Evolutionary conservation across 805 yeast genomes (phyloP).

Genomic region (Torulaspora quercuum): DNA sequence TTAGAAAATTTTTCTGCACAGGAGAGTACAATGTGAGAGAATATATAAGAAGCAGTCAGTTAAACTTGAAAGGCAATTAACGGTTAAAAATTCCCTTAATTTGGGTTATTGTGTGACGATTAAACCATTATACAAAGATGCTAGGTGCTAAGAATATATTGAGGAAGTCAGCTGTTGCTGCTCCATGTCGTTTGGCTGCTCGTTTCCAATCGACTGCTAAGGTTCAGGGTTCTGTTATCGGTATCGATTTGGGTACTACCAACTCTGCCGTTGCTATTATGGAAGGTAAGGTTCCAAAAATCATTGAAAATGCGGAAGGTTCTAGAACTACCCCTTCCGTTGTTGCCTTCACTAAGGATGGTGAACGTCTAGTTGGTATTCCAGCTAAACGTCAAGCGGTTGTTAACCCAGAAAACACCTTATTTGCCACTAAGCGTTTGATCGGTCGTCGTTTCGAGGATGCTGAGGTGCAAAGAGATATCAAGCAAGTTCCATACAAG

Average conservation of each 20-base stretch:
- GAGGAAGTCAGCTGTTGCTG: slow-evolving; percentile 17
- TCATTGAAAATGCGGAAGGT: slow-evolving; percentile 80
- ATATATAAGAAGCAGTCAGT: slow-evolving; percentile 2
- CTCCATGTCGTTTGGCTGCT: slow-evolving; percentile 25
- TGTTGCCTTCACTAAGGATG: slow-evolving; percentile 89
- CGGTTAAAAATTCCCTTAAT: too few relatives aligned
- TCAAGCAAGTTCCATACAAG: slow-evolving; percentile 83
- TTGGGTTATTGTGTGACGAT: background rate
- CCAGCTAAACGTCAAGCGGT: slow-evolving; percentile 97
- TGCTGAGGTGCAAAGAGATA: slow-evolving; percentile 84
- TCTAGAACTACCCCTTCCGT: slow-evolving; percentile 89
- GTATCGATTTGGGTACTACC: slow-evolving; percentile 84
- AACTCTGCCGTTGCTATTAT: slow-evolving; percentile 84
- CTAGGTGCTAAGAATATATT: slow-evolving; percentile 30
- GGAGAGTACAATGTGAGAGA: background rate
- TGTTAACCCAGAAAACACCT: slow-evolving; percentile 88
- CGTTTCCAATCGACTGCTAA: slow-evolving; percentile 37
- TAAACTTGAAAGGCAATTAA: too few relatives aligned
- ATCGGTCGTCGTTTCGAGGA: slow-evolving; percentile 92
- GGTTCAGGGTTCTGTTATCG: slow-evolving; percentile 53
- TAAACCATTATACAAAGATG: slow-evolving; percentile 17
- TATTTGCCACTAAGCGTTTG: slow-evolving; percentile 91
- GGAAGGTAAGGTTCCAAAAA: slow-evolving; percentile 64
- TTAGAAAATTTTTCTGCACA: background rate
- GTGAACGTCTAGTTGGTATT: slow-evolving; percentile 88